Conservation (phyloP, 192 early-diverging fungal species). For the Coemansia sp. region DNA sequence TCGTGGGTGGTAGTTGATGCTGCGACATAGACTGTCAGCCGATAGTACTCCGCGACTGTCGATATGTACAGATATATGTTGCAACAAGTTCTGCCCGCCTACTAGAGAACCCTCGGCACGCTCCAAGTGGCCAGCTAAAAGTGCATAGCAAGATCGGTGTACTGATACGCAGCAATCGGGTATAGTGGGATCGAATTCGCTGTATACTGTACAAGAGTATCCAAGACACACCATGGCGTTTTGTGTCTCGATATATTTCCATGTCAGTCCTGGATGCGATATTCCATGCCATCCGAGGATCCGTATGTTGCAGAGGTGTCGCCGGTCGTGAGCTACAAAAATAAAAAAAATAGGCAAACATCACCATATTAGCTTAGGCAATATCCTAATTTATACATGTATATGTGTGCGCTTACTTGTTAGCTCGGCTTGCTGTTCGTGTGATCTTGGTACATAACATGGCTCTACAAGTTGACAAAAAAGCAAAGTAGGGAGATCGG, state of each 20-base stretch:
- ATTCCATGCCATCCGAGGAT: constrained; percentile 44
- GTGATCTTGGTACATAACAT: constrained; percentile 38
- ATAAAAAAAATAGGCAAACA: not conserved
- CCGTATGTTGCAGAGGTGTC: constrained; percentile 41
- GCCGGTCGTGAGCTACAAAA: constrained; percentile 41
- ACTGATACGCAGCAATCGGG: constrained; percentile 41
- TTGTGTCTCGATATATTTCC: constrained; percentile 38
- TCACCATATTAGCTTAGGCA: not conserved
- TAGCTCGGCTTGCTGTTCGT: constrained; percentile 19
- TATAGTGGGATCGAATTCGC: constrained; percentile 22
- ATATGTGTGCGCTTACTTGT: constrained; percentile 36
- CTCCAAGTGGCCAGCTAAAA: constrained; percentile 38
- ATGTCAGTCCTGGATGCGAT: constrained; percentile 52
- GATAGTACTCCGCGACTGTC: constrained; percentile 31
- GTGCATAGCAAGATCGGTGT: constrained; percentile 50
- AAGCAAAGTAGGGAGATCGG: not conserved
- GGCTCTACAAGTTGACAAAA: constrained; percentile 31
- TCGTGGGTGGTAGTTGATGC: constrained; percentile 1
- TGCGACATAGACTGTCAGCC: not conserved
- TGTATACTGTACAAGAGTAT: constrained; percentile 38
- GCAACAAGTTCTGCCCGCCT: constrained; percentile 21
- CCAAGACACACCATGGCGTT: constrained; percentile 52
- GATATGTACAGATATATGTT: constrained; percentile 26
- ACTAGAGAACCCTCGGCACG: constrained; percentile 26
- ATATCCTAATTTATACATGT: not conserved